Conservation (phyloP, 257 asterid species). For the Coffea eugenioides region DNA sequence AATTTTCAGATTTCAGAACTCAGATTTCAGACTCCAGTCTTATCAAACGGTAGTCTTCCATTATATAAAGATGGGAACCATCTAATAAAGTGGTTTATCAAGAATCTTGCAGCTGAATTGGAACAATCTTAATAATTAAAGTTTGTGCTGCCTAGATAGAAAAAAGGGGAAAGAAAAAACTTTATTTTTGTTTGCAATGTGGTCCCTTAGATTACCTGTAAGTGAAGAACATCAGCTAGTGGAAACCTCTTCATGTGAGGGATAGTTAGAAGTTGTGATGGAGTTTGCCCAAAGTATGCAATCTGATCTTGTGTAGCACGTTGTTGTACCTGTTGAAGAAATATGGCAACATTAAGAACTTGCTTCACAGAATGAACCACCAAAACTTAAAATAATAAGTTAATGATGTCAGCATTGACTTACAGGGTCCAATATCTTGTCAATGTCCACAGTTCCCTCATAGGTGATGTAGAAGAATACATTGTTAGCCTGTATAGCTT, state of each 20-base stretch:
- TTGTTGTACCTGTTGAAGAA: conserved; percentile 69
- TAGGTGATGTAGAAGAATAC: conserved; percentile 94
- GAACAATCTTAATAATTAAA: neutral
- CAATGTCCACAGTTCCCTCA: conserved; percentile 97
- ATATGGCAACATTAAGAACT: conserved; percentile 17
- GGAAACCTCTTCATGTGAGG: conserved; percentile 93
- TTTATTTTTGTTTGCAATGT: neutral
- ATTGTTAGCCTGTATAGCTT: conserved; percentile 88
- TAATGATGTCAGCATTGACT: conserved; percentile 36
- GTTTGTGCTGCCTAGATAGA: neutral
- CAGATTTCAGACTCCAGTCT: too few species aligned
- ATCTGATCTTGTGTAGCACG: conserved; percentile 97
- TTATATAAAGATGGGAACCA: too few species aligned
- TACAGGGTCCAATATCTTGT: conserved; percentile 89
- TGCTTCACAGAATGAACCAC: conserved; percentile 15
- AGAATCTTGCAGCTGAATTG: too few species aligned
- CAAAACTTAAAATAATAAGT: conserved; percentile 16
- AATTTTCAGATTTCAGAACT: too few species aligned
- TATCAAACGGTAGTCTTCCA: too few species aligned
- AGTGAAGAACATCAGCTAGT: conserved; percentile 83
- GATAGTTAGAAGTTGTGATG: conserved; percentile 83
- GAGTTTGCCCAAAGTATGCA: conserved; percentile 99
- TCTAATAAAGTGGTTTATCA: too few species aligned
- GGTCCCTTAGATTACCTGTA: conserved; percentile 60
- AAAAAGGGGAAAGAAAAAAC: neutral